Percentiles rank a stretch among this genome's conserved stretches.
Conservation (phyloP, 2,329 filamentous ascomycete genomes). For the Paramyrothecium roridum region DNA sequence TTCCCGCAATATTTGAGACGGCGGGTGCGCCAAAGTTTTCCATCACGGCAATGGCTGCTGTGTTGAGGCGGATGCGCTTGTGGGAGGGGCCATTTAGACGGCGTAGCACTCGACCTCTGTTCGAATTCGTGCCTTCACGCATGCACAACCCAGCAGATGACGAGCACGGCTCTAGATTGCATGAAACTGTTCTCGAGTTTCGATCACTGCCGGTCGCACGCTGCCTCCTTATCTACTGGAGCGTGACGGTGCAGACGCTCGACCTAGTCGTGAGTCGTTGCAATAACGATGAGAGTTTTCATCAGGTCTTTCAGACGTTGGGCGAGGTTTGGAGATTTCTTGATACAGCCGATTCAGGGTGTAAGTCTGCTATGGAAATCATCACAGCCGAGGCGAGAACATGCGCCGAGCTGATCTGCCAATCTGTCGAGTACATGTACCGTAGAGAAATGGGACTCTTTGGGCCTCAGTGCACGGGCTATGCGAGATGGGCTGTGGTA, state of each 20-base stretch:
- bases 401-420: slow-evolving; percentile 1
- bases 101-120: background rate
- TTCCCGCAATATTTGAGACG: background rate
- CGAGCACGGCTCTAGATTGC: background rate
- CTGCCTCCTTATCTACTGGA: slow-evolving; percentile 2
- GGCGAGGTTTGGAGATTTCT: background rate
- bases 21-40: background rate
- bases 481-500: background rate
- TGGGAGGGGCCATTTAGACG: slow-evolving; percentile 2
- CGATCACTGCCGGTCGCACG: background rate
- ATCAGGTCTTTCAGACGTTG: background rate
- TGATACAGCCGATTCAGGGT: background rate
- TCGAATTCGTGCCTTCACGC: background rate
- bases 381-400: slow-evolving; percentile 1
- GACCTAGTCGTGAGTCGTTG: background rate
- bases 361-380: background rate
- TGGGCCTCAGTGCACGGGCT: slow-evolving; percentile 3
- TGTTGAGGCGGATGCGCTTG: background rate
- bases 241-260: background rate
- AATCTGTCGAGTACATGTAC: slow-evolving; percentile 3
- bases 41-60: background rate
- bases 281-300: background rate
- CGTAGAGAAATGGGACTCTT: slow-evolving; percentile 1
- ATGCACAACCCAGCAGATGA: slow-evolving; percentile 2
- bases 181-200: slow-evolving; percentile 1